Conservation (phyloP, 176 grass and related monocot genomes). For the Oryza brachyantha region DNA sequence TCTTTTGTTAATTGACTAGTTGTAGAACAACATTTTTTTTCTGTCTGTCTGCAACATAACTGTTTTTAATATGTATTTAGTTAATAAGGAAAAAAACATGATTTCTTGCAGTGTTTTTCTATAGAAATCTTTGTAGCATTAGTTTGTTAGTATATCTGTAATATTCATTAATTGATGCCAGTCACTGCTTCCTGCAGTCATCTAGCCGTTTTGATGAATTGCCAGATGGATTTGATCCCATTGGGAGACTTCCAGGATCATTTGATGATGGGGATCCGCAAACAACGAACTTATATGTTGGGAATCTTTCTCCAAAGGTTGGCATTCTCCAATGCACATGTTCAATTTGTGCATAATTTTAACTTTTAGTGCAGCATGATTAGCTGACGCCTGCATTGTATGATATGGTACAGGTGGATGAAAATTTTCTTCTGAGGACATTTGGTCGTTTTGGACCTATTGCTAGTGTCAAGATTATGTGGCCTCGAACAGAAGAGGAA, state of each 20-base stretch:
- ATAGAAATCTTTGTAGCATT: conserved; percentile 11
- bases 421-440: conserved; percentile 96
- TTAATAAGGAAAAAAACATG: conserved; percentile 5
- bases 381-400: conserved; percentile 12
- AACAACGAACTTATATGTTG: conserved; percentile 99
- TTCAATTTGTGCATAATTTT: conserved; percentile 5
- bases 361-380: conserved; percentile 3
- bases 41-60: neutral
- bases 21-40: neutral
- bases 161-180: conserved; percentile 27
- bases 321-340: conserved; percentile 3
- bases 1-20: neutral
- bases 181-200: conserved; percentile 45
- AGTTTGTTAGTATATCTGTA: neutral
- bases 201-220: conserved; percentile 90
- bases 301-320: conserved; percentile 95
- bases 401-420: conserved; percentile 69
- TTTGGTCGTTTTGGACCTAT: conserved; percentile 99
- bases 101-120: conserved; percentile 15
- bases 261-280: conserved; percentile 97
- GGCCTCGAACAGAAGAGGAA: conserved; percentile 99
- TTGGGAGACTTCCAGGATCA: conserved; percentile 76
- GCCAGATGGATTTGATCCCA: conserved; percentile 88
- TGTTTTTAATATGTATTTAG: conserved; percentile 4
- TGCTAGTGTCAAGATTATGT: conserved; percentile 99